These are phyloP conservation scores for Crithidia mellificae DNA, from an alignment of 208 protist species.

Conservation along the genomic window DNA sequence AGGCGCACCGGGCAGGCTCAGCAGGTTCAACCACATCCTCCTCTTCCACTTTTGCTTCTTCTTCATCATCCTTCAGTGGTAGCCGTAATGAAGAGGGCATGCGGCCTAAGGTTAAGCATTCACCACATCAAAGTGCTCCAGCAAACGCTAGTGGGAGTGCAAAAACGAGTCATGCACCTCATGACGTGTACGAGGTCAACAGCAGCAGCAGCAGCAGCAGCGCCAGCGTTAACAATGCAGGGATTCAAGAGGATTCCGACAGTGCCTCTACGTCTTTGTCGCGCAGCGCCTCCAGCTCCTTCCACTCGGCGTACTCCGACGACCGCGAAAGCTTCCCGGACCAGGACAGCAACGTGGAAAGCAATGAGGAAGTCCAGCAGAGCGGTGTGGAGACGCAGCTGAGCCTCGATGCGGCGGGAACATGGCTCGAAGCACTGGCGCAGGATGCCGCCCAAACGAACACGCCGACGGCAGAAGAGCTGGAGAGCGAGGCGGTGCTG, in stretches of 20 bases:
- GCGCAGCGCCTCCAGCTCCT: slow-evolving; percentile 30
- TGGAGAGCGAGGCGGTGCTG: slow-evolving; percentile 41
- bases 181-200: too few relatives aligned
- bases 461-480: slow-evolving; percentile 26
- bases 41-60: not conserved
- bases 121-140: not conserved
- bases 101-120: too few relatives aligned
- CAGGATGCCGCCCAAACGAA: slow-evolving; percentile 11
- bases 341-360: not conserved
- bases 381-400: not conserved
- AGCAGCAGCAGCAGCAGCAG: slow-evolving; percentile 1
- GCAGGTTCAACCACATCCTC: slow-evolving; percentile 1
- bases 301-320: slow-evolving; percentile 44
- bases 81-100: not conserved
- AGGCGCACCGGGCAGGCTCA: not conserved
- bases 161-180: too few relatives aligned
- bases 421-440: slow-evolving; percentile 36
- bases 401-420: slow-evolving; percentile 34
- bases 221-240: not conserved
- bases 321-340: slow-evolving; percentile 44
- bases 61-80: not conserved
- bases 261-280: slow-evolving; percentile 1
- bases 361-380: slow-evolving; percentile 5
- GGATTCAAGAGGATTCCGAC: not conserved
- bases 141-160: not conserved